Conservation (phyloP, 148 eudicot species). For the Selenicereus undatus region DNA sequence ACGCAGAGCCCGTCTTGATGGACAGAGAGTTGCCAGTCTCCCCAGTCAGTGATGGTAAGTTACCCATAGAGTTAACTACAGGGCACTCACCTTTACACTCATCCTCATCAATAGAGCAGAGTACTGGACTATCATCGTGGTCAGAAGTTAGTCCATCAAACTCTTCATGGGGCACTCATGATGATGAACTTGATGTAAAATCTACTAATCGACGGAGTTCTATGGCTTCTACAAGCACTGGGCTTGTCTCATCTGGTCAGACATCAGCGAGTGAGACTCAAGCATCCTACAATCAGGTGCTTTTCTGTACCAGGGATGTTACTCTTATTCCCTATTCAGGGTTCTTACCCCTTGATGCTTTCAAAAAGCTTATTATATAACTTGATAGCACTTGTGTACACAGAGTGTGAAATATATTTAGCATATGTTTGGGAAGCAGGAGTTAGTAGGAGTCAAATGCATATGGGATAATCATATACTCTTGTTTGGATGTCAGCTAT, state of each 20-base stretch:
- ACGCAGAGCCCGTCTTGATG: background rate
- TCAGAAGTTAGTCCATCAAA: constrained; percentile 28
- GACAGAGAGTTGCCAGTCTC: background rate
- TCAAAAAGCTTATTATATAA: no score
- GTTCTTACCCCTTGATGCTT: no score
- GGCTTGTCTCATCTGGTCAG: constrained; percentile 27
- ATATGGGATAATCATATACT: no score
- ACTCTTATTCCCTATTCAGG: background rate
- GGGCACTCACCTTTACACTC: constrained; percentile 29
- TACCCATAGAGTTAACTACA: constrained; percentile 26
- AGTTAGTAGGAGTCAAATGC: no score
- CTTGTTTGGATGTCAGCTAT: no score
- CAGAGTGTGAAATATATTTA: no score
- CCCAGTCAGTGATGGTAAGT: background rate
- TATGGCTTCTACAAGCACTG: constrained; percentile 35
- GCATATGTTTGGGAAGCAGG: no score
- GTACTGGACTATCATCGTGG: constrained; percentile 23
- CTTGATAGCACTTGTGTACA: no score
- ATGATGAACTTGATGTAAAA: constrained; percentile 20
- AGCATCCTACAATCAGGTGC: constrained; percentile 33
- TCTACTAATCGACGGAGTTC: constrained; percentile 21
- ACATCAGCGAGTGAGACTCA: constrained; percentile 18
- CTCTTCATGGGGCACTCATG: constrained; percentile 23
- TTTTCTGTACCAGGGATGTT: background rate
- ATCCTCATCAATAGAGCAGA: constrained; percentile 26